Conservation (phyloP, 2,329 filamentous ascomycete genomes). For the Volutella citrinella region DNA sequence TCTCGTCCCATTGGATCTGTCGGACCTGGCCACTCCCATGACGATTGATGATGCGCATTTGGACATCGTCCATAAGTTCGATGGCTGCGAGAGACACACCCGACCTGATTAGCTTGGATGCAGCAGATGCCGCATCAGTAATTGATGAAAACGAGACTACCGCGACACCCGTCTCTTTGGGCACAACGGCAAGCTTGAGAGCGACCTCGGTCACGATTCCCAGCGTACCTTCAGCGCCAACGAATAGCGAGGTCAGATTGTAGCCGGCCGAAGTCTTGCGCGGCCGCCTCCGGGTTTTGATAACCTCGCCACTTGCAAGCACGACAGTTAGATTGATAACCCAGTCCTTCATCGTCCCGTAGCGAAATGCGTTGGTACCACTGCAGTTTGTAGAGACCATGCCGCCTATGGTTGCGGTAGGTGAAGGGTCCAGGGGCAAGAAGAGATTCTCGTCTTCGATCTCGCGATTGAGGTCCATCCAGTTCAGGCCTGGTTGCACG, state of each 20-base stretch:
- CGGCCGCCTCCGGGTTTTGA: slow-evolving; percentile 66
- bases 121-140: slow-evolving; percentile 60
- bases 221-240: slow-evolving; percentile 69
- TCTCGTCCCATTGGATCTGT: slow-evolving; percentile 66
- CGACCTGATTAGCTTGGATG: slow-evolving; percentile 61
- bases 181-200: slow-evolving; percentile 63
- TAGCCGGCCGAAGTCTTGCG: slow-evolving; percentile 70
- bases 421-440: slow-evolving; percentile 67
- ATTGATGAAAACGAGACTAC: slow-evolving; percentile 60
- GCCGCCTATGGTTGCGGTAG: slow-evolving; percentile 54
- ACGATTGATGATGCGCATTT: slow-evolving; percentile 67
- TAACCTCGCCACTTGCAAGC: slow-evolving; percentile 61
- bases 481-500: slow-evolving; percentile 66
- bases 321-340: slow-evolving; percentile 71
- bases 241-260: slow-evolving; percentile 66
- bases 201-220: slow-evolving; percentile 70
- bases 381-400: slow-evolving; percentile 68
- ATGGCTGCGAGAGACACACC: slow-evolving; percentile 66
- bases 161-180: slow-evolving; percentile 62
- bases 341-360: slow-evolving; percentile 76
- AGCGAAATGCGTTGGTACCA: slow-evolving; percentile 58
- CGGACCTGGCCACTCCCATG: slow-evolving; percentile 54
- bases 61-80: slow-evolving; percentile 61
- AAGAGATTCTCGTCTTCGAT: slow-evolving; percentile 63
- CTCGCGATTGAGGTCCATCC: slow-evolving; percentile 64